These are phyloP conservation scores for Pilatotrama ljubarskyi DNA, from an alignment of 768 basidiomycete species.

Conservation along the genomic window DNA sequence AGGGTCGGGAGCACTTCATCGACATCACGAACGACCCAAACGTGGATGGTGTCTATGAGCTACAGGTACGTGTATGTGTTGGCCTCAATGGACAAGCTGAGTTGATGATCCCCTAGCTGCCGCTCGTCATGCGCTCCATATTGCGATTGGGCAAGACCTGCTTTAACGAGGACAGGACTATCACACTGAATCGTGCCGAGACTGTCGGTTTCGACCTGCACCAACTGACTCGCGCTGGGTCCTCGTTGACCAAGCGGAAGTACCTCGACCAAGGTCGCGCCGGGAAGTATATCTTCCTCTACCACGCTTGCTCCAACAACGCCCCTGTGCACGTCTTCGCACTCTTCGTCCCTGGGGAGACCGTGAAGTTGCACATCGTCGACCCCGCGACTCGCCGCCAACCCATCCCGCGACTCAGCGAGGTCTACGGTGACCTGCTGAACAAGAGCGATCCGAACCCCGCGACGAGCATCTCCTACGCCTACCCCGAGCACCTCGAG, in stretches of 20 bases:
- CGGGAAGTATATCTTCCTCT: slow-evolving; percentile 83
- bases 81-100: too few species aligned
- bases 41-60: slow-evolving; percentile 93
- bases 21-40: slow-evolving; percentile 92
- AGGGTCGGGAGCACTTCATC: slow-evolving; percentile 88
- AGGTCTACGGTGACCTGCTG: slow-evolving; percentile 66
- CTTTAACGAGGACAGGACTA: slow-evolving; percentile 56
- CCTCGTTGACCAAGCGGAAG: slow-evolving; percentile 56
- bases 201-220: slow-evolving; percentile 79
- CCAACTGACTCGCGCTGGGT: slow-evolving; percentile 68
- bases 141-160: slow-evolving; percentile 86
- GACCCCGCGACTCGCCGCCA: slow-evolving; percentile 89
- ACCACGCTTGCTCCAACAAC: slow-evolving; percentile 77
- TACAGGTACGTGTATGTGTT: slow-evolving; percentile 59
- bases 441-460: slow-evolving; percentile 48
- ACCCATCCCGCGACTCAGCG: slow-evolving; percentile 72
- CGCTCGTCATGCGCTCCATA: slow-evolving; percentile 78
- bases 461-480: slow-evolving; percentile 48
- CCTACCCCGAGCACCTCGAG: slow-evolving; percentile 63
- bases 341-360: slow-evolving; percentile 73
- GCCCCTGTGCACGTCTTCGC: slow-evolving; percentile 84
- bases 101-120: too few species aligned
- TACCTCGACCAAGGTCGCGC: slow-evolving; percentile 75
- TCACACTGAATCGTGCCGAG: slow-evolving; percentile 82
- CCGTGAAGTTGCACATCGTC: slow-evolving; percentile 81